Conservation (phyloP, 2,329 filamentous ascomycete genomes). For the Colletotrichum sp. region DNA sequence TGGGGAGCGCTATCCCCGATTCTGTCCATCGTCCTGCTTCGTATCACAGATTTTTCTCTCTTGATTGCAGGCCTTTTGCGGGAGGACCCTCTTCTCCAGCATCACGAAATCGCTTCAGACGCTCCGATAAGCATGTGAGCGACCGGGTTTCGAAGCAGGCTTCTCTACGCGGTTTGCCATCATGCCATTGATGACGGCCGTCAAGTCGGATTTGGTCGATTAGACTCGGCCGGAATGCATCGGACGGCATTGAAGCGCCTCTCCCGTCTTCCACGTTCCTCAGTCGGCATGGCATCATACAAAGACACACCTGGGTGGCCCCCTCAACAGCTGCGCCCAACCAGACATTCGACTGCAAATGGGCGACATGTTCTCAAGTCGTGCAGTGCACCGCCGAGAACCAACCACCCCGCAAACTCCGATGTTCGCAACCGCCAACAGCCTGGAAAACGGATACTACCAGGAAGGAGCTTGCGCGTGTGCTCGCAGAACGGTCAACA, state of each 20-base stretch:
- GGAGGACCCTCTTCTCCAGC: slow-evolving; percentile 7
- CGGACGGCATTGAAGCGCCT: not conserved
- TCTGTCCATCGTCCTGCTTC: not conserved
- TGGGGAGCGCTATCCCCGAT: slow-evolving; percentile 19
- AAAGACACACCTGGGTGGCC: not conserved
- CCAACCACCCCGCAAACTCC: not conserved
- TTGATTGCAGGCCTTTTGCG: not conserved
- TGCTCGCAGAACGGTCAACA: slow-evolving; percentile 11
- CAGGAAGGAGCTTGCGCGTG: slow-evolving; percentile 5
- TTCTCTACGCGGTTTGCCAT: not conserved
- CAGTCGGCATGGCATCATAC: not conserved
- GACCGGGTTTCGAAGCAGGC: not conserved
- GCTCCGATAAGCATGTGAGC: slow-evolving; percentile 3
- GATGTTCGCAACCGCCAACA: not conserved
- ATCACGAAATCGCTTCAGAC: not conserved
- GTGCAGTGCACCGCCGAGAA: not conserved
- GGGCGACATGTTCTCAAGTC: not conserved
- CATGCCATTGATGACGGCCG: not conserved
- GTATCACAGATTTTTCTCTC: slow-evolving; percentile 1
- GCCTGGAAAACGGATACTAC: not conserved
- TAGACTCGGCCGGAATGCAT: not conserved
- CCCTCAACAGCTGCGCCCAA: not conserved
- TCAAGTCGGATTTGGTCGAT: not conserved
- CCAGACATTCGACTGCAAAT: not conserved
- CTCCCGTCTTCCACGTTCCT: not conserved